Conservation (phyloP, 192 early-diverging fungal genomes). For the Gonapodya prolifera region DNA sequence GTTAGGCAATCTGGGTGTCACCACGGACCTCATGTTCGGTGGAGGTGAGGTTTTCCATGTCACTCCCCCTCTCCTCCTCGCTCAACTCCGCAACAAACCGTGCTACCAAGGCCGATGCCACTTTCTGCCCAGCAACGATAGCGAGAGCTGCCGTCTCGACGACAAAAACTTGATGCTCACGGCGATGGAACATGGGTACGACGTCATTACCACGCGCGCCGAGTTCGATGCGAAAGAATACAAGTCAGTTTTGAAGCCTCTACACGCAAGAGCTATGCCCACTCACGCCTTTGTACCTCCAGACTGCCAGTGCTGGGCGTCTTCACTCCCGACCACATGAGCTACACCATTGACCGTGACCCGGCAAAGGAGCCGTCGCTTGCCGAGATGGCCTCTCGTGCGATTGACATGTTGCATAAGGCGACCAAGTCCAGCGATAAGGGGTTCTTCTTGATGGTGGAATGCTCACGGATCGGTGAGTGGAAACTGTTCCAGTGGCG, state of each 20-base stretch:
- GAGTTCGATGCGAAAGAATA: constrained; percentile 50
- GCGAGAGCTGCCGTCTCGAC: constrained; percentile 66
- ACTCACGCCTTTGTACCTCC: constrained; percentile 12
- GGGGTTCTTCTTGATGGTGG: constrained; percentile 96
- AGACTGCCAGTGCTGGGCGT: constrained; percentile 60
- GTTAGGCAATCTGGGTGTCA: too few relatives aligned
- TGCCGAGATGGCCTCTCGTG: constrained; percentile 70
- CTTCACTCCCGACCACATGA: constrained; percentile 81
- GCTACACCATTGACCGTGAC: constrained; percentile 79
- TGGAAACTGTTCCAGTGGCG: constrained; percentile 11
- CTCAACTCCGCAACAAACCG: constrained; percentile 75
- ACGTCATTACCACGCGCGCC: constrained; percentile 30
- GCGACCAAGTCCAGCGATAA: constrained; percentile 29
- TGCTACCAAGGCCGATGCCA: constrained; percentile 86
- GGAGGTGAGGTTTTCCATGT: too few relatives aligned
- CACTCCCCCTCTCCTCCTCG: too few relatives aligned
- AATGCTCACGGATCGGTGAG: constrained; percentile 78
- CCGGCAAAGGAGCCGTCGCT: constrained; percentile 57
- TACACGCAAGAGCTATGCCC: background rate
- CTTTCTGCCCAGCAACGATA: constrained; percentile 57
- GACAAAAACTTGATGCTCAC: constrained; percentile 49
- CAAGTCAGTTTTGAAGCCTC: constrained; percentile 7
- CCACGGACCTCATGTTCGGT: too few relatives aligned
- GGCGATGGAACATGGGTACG: constrained; percentile 48
- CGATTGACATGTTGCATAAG: constrained; percentile 56